These are phyloP conservation scores for Pseudogymnoascus sp. DNA, from an alignment of 2,329 filamentous ascomycete genomes.

Conservation along the genomic window DNA sequence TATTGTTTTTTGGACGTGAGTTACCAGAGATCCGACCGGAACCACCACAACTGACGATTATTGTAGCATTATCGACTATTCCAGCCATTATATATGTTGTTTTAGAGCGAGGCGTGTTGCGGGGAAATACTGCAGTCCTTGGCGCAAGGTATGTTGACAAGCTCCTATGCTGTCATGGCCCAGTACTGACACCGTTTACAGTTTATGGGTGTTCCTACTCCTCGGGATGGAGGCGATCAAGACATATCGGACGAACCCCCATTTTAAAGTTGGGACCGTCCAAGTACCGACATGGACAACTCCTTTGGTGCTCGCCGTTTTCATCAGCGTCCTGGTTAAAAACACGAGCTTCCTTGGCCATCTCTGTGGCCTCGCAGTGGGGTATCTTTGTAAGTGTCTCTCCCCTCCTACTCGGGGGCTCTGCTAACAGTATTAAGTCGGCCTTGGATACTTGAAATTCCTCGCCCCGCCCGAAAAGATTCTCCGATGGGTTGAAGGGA, in stretches of 20 bases:
- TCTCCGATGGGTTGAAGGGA: conserved; percentile 80
- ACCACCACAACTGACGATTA: conserved; percentile 19
- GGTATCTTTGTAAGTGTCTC: conserved; percentile 68
- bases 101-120: conserved; percentile 66
- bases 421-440: conserved; percentile 47
- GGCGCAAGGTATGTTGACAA: conserved; percentile 63
- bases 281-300: conserved; percentile 89
- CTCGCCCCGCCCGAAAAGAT: conserved; percentile 84
- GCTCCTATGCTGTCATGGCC: conserved; percentile 12
- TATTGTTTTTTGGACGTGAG: conserved; percentile 87
- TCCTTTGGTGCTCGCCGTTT: conserved; percentile 68
- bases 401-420: neutral
- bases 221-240: conserved; percentile 80
- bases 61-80: conserved; percentile 67
- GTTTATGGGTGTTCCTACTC: conserved; percentile 88
- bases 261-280: conserved; percentile 55
- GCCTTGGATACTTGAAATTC: conserved; percentile 81
- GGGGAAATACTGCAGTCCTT: conserved; percentile 65
- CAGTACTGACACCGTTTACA: conserved; percentile 33
- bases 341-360: conserved; percentile 82
- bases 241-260: conserved; percentile 73
- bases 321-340: conserved; percentile 70
- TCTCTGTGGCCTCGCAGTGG: conserved; percentile 72
- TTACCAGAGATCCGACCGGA: conserved; percentile 20
- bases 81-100: conserved; percentile 77